A percentile compares a stretch with the other conserved stretches of the same genome.
phyloP scores from a whole-genome alignment of 371 early-diverging fungal species.

The Thermomucor indicae-seudaticae region DNA sequence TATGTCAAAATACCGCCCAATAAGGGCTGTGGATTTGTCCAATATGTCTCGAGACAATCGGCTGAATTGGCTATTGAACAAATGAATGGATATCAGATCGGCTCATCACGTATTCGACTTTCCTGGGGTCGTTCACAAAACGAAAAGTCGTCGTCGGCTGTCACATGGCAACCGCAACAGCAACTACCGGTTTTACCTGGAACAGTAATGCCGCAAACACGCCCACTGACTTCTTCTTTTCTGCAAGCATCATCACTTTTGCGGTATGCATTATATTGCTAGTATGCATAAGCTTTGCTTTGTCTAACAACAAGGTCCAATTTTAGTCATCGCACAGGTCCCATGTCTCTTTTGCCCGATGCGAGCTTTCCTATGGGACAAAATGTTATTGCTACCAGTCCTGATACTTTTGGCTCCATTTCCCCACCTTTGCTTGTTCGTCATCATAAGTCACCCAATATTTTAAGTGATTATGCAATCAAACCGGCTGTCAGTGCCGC shows the following conservation, averaged over 20 bases:
- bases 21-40: slow-evolving; percentile 92
- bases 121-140: slow-evolving; percentile 82
- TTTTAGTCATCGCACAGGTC: too few relatives aligned
- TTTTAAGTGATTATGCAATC: too few relatives aligned
- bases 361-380: slow-evolving; percentile 3
- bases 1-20: slow-evolving; percentile 92
- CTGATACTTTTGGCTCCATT: slow-evolving; percentile 5
- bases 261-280: slow-evolving; percentile 67
- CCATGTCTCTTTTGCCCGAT: background rate
- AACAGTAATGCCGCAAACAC: slow-evolving; percentile 86
- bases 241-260: slow-evolving; percentile 82
- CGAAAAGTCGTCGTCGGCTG: slow-evolving; percentile 9
- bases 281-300: background rate
- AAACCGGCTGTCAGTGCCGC: too few relatives aligned
- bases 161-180: slow-evolving; percentile 86
- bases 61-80: slow-evolving; percentile 87
- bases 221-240: slow-evolving; percentile 82
- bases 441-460: background rate
- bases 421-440: slow-evolving; percentile 5
- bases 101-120: slow-evolving; percentile 75
- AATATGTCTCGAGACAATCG: slow-evolving; percentile 71
- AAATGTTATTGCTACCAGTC: background rate
- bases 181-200: slow-evolving; percentile 79
- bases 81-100: slow-evolving; percentile 82
- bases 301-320: background rate